Evolutionary conservation across 192 early-diverging fungal genomes (phyloP), one percentile per base, ranked within the genome.

Genomic region (Mortierella hygrophila): DNA sequence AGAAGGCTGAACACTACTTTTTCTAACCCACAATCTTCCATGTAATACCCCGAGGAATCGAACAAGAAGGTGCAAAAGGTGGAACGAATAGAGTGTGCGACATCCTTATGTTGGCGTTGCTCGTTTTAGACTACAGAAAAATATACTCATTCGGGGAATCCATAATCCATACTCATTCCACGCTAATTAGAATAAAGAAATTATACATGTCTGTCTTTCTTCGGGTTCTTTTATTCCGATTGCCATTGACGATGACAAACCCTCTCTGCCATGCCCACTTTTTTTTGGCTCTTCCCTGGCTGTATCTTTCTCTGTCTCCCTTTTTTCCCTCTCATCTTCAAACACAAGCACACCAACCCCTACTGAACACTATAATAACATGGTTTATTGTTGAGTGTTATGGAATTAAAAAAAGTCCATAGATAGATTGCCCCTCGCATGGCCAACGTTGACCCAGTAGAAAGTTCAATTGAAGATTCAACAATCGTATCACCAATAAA

Each of bases 21-120:
- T 32, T 65, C 29, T 65, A 13, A 10, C 55, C 8, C 55, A 7
- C 55, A n/a, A 0, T 60, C 13, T 55, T 55, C 54, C 60, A 65
- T 15, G 55, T 6, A 26, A 23, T 65, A 15, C 35, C 60, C 60
- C 60, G 60, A 32, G 60, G 60, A 52, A 65, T 15, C 32, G 29
- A 65, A 11, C 60, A 65, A 65, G 60, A 26, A 65, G 13, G 26
- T 8, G n/a, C 0, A 26, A 65, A 26, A 60, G 9, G 60, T 65
- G 60, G 60, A 65, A 32, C 60, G 60, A 65, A 65, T 65, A 32
- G 60, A 65, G 60, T 65, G 29, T 60, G 57, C 57, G n/a, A n/a
- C 57, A 60, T 26, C 21, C n/a, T 7, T 55, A 23, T 60, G 57
- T 60, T n/a, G 6, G n/a, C 60, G 13, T 29, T 32, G 26, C 1